These are phyloP conservation scores for Erythrophleum fordii DNA, from an alignment of 306 rosid species.

Conservation along the genomic window DNA sequence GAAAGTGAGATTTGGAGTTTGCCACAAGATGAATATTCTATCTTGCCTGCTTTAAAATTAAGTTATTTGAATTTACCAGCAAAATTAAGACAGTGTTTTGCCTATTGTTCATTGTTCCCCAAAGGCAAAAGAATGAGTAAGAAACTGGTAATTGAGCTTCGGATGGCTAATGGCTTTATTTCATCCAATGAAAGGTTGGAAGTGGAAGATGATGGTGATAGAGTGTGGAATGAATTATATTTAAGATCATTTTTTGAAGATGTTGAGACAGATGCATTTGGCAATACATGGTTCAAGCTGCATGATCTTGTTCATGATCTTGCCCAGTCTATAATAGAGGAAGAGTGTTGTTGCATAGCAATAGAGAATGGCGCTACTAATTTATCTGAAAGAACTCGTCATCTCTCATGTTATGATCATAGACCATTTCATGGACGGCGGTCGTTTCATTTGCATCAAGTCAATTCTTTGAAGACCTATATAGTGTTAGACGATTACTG, in stretches of 20 bases:
- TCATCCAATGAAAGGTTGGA: background rate
- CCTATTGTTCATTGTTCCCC: slow-evolving; percentile 41
- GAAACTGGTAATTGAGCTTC: slow-evolving; percentile 17
- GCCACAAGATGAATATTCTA: no score
- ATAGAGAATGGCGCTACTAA: background rate
- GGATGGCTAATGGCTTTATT: slow-evolving; percentile 45
- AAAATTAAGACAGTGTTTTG: slow-evolving; percentile 35
- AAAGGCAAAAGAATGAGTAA: background rate
- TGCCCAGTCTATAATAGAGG: background rate
- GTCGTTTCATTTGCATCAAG: no score
- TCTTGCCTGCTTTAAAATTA: slow-evolving; percentile 31
- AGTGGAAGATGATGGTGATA: slow-evolving; percentile 18
- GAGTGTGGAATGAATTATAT: slow-evolving; percentile 33
- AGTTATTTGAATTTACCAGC: slow-evolving; percentile 29
- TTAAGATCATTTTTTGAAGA: slow-evolving; percentile 45
- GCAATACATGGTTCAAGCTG: background rate
- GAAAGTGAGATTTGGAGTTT: no score
- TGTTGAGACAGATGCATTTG: background rate
- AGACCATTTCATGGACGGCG: fast-evolving
- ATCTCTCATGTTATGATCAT: background rate
- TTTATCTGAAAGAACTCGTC: background rate
- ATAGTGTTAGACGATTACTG: fast-evolving
- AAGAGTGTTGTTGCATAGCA: background rate
- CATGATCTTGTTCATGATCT: slow-evolving; percentile 39
- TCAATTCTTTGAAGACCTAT: slow-evolving; percentile 5